Base-by-base conservation (phyloP, 2,329 filamentous ascomycete species). In the Claviceps pusilla region DNA sequence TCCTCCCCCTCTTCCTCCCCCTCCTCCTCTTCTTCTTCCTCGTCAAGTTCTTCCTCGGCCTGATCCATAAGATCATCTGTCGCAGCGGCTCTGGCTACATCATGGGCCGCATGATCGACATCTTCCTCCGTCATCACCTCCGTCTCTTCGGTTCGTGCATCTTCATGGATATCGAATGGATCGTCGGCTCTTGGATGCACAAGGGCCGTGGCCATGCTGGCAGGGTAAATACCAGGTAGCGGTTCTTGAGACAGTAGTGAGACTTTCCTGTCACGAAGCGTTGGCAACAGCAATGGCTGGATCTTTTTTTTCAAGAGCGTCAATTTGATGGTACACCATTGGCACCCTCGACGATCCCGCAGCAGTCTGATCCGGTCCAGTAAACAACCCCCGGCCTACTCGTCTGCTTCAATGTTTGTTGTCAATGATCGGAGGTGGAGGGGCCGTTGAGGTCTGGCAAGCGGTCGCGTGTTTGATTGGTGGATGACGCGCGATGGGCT, bases 101-200 rank as follows among this genome's bases (percentile, higher is more conserved):
- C 61, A 7, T 65, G 61, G 3, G 63, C 63, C 58, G 51, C 58
- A 33, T 70, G 66, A 1, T 64, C 64, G 58, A 50, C 59, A 33
- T 70, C 67, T 29, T 69, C 68, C n/a, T 75, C 73, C 7, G 66
- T 66, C 66, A 75, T 73, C 69, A 77, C 69, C 58, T 75, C 71
- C 1, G 74, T 74, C 51, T 77, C 75, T 58, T 74, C 74, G 7
- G 74, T 76, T 16, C 69, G 69, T 1, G 64, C 68, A 68, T 78
- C 76, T 57, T 77, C 71, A 61, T 77, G 74, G 54, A 78, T 76
- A 29, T 69, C 67, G 57, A 77, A 76, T 14, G 66, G 61, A 28
- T 73, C 68, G 33, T 66, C 67, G 28, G 60, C 55, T 62, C 48
- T 48, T 48, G 33, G 45, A 39, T 45, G 53, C 33, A 19, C 42